Percentiles rank a stretch among this genome's conserved stretches.
Evolutionary conservation across 148 eudicot genomes (phyloP).

Genomic region (Rhododendron ovatum): DNA sequence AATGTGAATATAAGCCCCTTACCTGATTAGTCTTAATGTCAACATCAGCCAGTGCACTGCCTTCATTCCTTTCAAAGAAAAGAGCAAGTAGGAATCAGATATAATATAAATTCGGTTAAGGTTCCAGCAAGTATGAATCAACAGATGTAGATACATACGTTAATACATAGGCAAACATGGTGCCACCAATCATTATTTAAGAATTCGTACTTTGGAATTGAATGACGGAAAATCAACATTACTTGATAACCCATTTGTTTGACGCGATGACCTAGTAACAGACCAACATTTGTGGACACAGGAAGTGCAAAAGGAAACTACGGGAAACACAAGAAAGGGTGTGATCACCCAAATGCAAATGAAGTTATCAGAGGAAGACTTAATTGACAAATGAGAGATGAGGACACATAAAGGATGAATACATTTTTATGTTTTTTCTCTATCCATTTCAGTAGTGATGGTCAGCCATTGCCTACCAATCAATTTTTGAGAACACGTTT

Average conservation of each 20-base stretch:
- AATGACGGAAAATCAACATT: neutral
- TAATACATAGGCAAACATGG: neutral
- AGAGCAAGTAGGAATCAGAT: constrained; percentile 2
- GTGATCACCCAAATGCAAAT: neutral
- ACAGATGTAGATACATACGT: neutral
- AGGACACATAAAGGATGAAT: neutral
- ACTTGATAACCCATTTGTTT: neutral
- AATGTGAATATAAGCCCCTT: neutral
- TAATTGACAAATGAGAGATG: neutral
- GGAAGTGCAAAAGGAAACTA: neutral
- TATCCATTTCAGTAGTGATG: neutral
- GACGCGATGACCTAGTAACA: neutral
- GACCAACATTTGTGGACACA: neutral
- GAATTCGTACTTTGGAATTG: neutral
- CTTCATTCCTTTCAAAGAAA: constrained; percentile 44
- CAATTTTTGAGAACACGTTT: neutral
- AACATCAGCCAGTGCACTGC: constrained; percentile 33
- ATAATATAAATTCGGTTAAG: neutral
- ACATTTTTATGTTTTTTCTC: neutral
- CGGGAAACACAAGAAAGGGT: neutral
- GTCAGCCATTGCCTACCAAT: neutral
- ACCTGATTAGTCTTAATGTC: constrained; percentile 64
- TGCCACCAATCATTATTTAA: neutral
- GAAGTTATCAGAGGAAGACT: neutral
- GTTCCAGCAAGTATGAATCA: neutral